A percentile compares a stretch with the other conserved stretches of the same genome.
phyloP scores from a whole-genome alignment of 148 eudicot species.

The Selenicereus undatus region DNA sequence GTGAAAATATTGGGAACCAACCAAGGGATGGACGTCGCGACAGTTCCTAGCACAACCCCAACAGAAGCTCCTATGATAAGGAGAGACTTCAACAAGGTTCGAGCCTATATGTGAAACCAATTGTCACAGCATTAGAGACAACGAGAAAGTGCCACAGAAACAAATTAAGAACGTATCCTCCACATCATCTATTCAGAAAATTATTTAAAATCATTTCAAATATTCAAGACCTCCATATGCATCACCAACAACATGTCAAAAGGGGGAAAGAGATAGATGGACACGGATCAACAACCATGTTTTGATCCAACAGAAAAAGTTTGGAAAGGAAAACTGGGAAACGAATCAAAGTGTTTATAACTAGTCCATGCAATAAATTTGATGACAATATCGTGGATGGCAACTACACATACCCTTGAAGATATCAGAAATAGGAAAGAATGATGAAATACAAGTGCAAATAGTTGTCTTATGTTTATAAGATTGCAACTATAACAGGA shows the following conservation, averaged over 20 bases:
- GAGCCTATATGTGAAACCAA: slow-evolving; percentile 48
- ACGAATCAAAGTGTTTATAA: not conserved
- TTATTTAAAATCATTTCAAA: not conserved
- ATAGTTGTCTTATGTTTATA: not conserved
- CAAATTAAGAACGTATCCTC: not conserved
- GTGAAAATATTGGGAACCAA: slow-evolving; percentile 74
- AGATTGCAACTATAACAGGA: not conserved
- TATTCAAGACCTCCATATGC: not conserved
- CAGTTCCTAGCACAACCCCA: slow-evolving; percentile 61
- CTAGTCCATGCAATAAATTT: too few species aligned
- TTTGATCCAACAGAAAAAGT: too few species aligned
- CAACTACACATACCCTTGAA: not conserved
- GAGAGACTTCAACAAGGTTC: slow-evolving; percentile 64
- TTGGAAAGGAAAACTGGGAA: too few species aligned
- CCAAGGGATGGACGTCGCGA: slow-evolving; percentile 76
- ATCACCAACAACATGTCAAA: too few species aligned
- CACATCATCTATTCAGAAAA: not conserved
- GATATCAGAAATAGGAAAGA: not conserved
- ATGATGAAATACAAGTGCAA: not conserved
- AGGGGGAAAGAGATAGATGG: too few species aligned
- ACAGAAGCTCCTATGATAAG: slow-evolving; percentile 63
- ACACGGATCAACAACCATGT: too few species aligned
- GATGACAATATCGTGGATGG: not conserved
- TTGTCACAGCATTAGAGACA: slow-evolving; percentile 17
- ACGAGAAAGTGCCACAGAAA: not conserved